Base-by-base conservation (phyloP, 2,329 filamentous ascomycete species). In the Scytalidium sp. region DNA sequence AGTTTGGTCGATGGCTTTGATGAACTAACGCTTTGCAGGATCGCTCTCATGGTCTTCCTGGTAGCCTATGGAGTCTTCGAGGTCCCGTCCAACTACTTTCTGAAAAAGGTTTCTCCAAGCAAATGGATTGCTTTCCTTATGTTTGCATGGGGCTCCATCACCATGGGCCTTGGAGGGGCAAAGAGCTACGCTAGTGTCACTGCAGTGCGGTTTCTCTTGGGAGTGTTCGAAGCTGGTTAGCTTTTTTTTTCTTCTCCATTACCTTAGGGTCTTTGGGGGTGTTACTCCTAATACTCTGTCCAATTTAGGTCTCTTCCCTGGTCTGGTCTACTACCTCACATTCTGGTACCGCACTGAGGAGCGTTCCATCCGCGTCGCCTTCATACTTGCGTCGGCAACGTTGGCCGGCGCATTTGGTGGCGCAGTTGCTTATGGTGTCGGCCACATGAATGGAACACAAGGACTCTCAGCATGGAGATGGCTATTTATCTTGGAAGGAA, bases 231-330 rank as follows among this genome's bases (percentile, higher is more conserved):
- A 59, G 73, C 72, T 19, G 73, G 72, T 61, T 41, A 39, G 50
- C 41, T 70, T 8, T 70, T 70, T 50, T 66, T 66, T 0, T 67
- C 67, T 1, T 60, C 73, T 15, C 66, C 71, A 9, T 72, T 70
- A 54, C 73, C 72, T 53, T 62, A 75, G 2, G 70, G n/a, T 71
- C 2, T 79, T 80, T 51, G 81, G 77, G 75, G 81, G 80, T 56
- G 70, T 72, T 9, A 69, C 70, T 10, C 71, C 73, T 7, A 81
- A 59, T 65, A 75, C 3, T 74, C 72, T 2, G 75, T 81, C 60
- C 78, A 10, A 15, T 10, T n/a, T 82, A 6, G 74, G 73, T n/a
- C 43, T 63, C 0, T 63, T 76, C 19, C 75, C 75, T 40, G 62
- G 62, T 6, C 41, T 65, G 8, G 61, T 64, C 3, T 65, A 65